Conservation (phyloP, 2,329 filamentous ascomycete genomes). For the Pseudogymnoascus sp. region DNA sequence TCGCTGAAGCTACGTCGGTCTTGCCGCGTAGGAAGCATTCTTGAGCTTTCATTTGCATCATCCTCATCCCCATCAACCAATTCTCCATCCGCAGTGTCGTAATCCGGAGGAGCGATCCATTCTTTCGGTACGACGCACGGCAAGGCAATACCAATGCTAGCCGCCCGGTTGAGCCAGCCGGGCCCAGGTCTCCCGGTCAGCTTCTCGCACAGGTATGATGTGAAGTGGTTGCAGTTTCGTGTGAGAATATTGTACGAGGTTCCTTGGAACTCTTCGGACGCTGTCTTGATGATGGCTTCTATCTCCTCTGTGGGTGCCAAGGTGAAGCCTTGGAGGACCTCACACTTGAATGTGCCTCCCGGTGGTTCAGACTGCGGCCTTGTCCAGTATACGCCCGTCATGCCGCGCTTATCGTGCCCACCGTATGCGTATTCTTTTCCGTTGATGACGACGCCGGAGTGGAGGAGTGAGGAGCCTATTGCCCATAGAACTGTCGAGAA, state of each 20-base stretch:
- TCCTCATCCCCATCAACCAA: constrained; percentile 45
- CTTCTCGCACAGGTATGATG: constrained; percentile 62
- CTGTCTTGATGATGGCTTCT: constrained; percentile 56
- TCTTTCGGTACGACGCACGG: constrained; percentile 76
- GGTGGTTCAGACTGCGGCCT: constrained; percentile 63
- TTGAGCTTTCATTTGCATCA: constrained; percentile 43
- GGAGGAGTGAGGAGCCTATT: constrained; percentile 66
- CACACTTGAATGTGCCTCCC: constrained; percentile 65
- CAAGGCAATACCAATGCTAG: constrained; percentile 70
- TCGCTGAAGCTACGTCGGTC: constrained; percentile 22
- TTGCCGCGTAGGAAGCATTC: constrained; percentile 40
- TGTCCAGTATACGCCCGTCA: constrained; percentile 80
- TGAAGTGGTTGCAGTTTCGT: constrained; percentile 86
- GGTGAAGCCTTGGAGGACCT: constrained; percentile 72
- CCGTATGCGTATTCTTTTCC: constrained; percentile 78
- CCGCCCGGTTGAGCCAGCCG: constrained; percentile 71
- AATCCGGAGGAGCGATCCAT: constrained; percentile 73
- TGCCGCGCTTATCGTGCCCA: constrained; percentile 60
- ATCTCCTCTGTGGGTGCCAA: constrained; percentile 61
- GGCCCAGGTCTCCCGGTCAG: constrained; percentile 65
- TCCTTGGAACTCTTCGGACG: constrained; percentile 65
- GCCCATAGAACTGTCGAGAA: constrained; percentile 71
- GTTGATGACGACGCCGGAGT: constrained; percentile 75
- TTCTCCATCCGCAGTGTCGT: constrained; percentile 62
- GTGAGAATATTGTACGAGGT: constrained; percentile 73